Conservation (phyloP, 1,139 yeast species). For the Blastobotrys apis region DNA sequence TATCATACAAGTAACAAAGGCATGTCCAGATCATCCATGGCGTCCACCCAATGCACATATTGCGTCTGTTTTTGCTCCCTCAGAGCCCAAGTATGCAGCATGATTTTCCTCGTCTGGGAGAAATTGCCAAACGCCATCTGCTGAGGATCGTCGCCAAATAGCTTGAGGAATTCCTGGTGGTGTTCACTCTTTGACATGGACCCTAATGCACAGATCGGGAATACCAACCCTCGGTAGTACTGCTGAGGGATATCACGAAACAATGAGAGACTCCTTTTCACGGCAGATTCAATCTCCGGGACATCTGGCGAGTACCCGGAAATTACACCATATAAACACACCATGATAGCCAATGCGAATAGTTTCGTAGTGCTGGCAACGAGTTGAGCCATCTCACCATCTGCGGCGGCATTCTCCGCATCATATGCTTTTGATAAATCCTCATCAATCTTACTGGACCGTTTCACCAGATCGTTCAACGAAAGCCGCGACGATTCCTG, state of each 20-base stretch:
- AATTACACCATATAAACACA: background rate
- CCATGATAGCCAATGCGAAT: background rate
- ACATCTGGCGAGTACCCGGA: constrained; percentile 1
- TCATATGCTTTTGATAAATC: background rate
- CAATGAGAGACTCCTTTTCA: background rate
- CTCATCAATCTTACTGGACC: constrained; percentile 1
- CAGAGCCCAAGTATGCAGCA: constrained; percentile 1
- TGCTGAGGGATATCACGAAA: background rate
- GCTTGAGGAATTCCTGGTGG: background rate
- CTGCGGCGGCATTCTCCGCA: background rate
- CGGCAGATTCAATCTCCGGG: background rate
- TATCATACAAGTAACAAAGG: background rate
- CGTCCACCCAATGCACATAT: constrained; percentile 2
- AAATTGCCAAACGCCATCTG: constrained; percentile 1
- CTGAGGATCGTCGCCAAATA: background rate
- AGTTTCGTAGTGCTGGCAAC: background rate
- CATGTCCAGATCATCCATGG: background rate
- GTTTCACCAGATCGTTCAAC: background rate
- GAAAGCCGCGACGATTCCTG: background rate
- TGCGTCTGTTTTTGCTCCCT: background rate
- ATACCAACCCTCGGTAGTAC: background rate
- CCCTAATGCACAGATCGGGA: constrained; percentile 1
- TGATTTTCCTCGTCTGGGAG: background rate
- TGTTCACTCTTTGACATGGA: background rate
- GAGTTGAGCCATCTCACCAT: background rate